Conservation (phyloP, 768 basidiomycete genomes). For the Lactifluus volemus region DNA sequence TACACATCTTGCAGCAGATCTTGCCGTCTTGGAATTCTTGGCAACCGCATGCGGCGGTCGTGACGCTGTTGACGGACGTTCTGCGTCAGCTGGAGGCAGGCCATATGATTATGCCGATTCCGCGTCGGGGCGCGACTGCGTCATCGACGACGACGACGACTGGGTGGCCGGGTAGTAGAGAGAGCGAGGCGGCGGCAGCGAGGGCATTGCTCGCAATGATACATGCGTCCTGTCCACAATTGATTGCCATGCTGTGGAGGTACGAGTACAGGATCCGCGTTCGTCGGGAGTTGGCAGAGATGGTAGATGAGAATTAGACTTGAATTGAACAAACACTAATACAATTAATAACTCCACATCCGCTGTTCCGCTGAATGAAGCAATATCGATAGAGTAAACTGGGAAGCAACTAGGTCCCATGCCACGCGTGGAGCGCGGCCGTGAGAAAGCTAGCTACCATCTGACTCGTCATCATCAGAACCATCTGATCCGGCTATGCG, state of each 20-base stretch:
- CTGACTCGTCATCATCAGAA: constrained; percentile 66
- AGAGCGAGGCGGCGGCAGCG: constrained; percentile 6
- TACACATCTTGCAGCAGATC: constrained; percentile 54
- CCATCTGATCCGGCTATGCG: constrained; percentile 54
- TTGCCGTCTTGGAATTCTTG: constrained; percentile 58
- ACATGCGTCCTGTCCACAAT: constrained; percentile 28
- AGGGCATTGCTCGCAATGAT: constrained; percentile 3
- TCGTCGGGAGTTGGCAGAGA: constrained; percentile 8
- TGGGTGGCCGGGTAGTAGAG: not conserved
- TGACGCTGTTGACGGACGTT: constrained; percentile 40
- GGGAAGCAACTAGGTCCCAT: not conserved
- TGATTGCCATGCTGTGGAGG: constrained; percentile 39
- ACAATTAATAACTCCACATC: constrained; percentile 18
- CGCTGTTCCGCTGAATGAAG: not conserved
- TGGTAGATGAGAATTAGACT: constrained; percentile 11
- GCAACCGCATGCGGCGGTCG: constrained; percentile 48
- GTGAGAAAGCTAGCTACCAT: constrained; percentile 33
- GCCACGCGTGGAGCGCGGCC: not conserved
- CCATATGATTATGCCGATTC: constrained; percentile 36
- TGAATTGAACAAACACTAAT: constrained; percentile 6
- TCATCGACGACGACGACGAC: constrained; percentile 11
- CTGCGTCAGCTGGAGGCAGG: constrained; percentile 44
- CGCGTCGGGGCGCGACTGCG: constrained; percentile 22
- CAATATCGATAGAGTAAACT: constrained; percentile 1
- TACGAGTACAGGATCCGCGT: constrained; percentile 42